These are phyloP conservation scores for Inonotus hispidus DNA, from an alignment of 1,284 basidiomycete genomes.

Conservation along the genomic window DNA sequence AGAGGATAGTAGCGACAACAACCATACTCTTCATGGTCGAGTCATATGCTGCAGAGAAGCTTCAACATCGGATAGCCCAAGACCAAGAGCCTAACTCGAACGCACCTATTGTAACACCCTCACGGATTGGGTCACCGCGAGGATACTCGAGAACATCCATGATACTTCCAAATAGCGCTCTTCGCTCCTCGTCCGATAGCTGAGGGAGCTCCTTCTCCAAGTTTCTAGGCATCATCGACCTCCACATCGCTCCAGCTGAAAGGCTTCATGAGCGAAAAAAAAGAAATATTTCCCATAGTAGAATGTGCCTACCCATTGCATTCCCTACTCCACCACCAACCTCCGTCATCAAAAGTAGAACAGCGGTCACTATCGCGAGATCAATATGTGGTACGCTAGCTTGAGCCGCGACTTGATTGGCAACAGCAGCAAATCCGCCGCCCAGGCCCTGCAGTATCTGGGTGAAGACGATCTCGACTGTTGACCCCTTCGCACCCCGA, in stretches of 20 bases:
- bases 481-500: slow-evolving; percentile 54
- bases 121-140: slow-evolving; percentile 46
- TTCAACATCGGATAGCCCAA: neutral
- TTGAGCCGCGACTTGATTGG: slow-evolving; percentile 73
- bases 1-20: slow-evolving; percentile 39
- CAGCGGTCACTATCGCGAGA: slow-evolving; percentile 77
- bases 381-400: slow-evolving; percentile 72
- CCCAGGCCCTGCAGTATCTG: slow-evolving; percentile 76
- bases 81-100: slow-evolving; percentile 2
- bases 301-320: slow-evolving; percentile 43
- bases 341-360: slow-evolving; percentile 76
- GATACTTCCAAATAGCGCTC: slow-evolving; percentile 47
- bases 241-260: slow-evolving; percentile 55
- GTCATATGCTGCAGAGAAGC: slow-evolving; percentile 37
- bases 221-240: slow-evolving; percentile 51
- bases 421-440: slow-evolving; percentile 70
- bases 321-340: slow-evolving; percentile 72
- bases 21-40: slow-evolving; percentile 51
- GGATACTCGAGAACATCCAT: slow-evolving; percentile 39
- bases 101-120: slow-evolving; percentile 50
- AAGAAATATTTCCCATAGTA: neutral
- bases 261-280: neutral
- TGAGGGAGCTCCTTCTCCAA: slow-evolving; percentile 50
- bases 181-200: slow-evolving; percentile 32
- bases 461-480: slow-evolving; percentile 59